phyloP scores from a whole-genome alignment of 106 monocot species.

The Dioscorea alata region DNA sequence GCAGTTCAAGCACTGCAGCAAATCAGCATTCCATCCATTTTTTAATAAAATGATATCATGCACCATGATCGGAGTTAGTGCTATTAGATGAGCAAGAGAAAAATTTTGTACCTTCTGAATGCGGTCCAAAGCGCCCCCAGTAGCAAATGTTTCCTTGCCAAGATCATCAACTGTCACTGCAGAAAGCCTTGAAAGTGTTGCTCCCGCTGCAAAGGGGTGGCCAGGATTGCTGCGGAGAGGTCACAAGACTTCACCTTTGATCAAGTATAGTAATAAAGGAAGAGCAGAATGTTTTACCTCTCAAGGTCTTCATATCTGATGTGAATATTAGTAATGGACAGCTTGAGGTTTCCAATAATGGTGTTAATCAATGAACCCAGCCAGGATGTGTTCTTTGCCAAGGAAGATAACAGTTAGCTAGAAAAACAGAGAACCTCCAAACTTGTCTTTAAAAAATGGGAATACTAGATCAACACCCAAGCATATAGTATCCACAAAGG shows the following conservation, averaged over 20 bases:
- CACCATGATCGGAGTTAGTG: too few relatives aligned
- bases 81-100: too few relatives aligned
- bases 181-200: slow-evolving; percentile 69
- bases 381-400: slow-evolving; percentile 85
- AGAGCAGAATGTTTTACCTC: slow-evolving; percentile 39
- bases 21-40: too few relatives aligned
- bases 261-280: too few relatives aligned
- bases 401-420: slow-evolving; percentile 15
- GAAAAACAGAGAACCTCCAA: neutral
- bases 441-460: too few relatives aligned
- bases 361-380: slow-evolving; percentile 92
- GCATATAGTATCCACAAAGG: too few relatives aligned
- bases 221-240: slow-evolving; percentile 87
- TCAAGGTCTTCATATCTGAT: slow-evolving; percentile 97
- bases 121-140: slow-evolving; percentile 85
- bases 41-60: too few relatives aligned
- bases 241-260: neutral
- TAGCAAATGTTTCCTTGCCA: slow-evolving; percentile 94
- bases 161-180: slow-evolving; percentile 91
- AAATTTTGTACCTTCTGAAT: slow-evolving; percentile 63
- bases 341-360: slow-evolving; percentile 95
- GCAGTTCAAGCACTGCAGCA: too few relatives aligned
- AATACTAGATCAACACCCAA: too few relatives aligned
- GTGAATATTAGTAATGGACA: slow-evolving; percentile 88
- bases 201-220: slow-evolving; percentile 89